Percentiles rank a stretch among this genome's conserved stretches.
Conservation (phyloP, 306 rosid species). For the Vigna angularis region DNA sequence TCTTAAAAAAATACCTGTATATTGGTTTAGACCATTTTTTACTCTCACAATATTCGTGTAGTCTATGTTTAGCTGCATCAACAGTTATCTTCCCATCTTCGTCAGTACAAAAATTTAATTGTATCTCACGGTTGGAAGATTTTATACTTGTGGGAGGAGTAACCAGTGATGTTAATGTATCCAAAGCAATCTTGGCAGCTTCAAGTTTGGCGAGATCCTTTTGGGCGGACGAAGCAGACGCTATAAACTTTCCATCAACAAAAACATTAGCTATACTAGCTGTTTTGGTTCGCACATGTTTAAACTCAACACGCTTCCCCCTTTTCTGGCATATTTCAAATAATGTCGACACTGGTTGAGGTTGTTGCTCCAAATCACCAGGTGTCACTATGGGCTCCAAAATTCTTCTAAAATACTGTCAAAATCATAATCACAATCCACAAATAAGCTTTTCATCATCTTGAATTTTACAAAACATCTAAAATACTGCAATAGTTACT, state of each 20-base stretch:
- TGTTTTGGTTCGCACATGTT: background rate
- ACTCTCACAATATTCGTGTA: constrained; percentile 59
- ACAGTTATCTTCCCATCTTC: constrained; percentile 55
- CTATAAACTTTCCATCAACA: background rate
- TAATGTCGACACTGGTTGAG: constrained; percentile 73
- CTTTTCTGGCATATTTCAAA: constrained; percentile 71
- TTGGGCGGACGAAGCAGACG: background rate
- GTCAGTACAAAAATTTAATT: background rate
- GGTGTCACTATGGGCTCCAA: constrained; percentile 77
- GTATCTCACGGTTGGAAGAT: too few species aligned
- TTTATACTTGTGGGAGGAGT: background rate
- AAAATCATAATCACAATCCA: background rate
- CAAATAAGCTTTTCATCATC: background rate
- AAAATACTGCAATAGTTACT: too few species aligned
- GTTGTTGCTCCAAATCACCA: constrained; percentile 55
- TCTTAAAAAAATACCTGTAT: constrained; percentile 53
- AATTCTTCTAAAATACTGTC: constrained; percentile 63
- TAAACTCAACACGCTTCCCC: constrained; percentile 63
- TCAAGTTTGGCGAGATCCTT: background rate
- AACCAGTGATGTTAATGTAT: background rate
- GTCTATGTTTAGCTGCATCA: constrained; percentile 62
- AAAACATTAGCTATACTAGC: background rate
- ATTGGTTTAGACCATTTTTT: constrained; percentile 71
- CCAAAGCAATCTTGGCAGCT: background rate
- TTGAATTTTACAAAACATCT: too few species aligned